phyloP scores from a whole-genome alignment of 192 early-diverging fungal genomes.

The Fimicolochytrium jonesii region DNA sequence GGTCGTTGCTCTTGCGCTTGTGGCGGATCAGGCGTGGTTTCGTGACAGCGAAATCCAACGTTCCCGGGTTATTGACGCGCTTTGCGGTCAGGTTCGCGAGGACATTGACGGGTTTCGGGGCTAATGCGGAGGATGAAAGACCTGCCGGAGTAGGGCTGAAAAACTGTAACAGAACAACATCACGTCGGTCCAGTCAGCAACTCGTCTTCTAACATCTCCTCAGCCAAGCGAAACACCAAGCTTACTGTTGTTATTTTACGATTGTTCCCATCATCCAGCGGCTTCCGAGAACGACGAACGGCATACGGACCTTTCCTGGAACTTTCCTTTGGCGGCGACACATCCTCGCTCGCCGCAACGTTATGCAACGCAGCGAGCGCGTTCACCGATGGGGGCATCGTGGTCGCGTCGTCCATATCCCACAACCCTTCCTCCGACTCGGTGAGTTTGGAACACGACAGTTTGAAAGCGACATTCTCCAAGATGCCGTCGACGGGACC shows the following conservation, averaged over 20 bases:
- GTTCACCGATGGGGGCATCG: not conserved
- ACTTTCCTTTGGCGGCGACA: too few relatives aligned
- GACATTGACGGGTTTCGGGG: not conserved
- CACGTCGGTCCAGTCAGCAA: not conserved
- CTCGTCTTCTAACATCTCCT: not conserved
- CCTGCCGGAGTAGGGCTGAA: not conserved
- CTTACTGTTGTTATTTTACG: too few relatives aligned
- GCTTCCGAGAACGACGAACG: too few relatives aligned
- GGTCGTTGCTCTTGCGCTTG: slow-evolving; percentile 20
- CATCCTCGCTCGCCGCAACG: not conserved
- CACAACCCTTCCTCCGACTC: not conserved
- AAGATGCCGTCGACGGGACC: not conserved
- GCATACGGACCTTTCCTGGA: too few relatives aligned
- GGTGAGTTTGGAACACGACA: not conserved
- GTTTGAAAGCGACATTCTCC: not conserved
- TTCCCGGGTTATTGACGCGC: not conserved
- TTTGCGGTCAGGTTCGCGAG: not conserved
- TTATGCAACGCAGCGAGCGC: not conserved
- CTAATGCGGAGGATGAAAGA: not conserved
- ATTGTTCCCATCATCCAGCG: too few relatives aligned
- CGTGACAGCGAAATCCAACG: not conserved
- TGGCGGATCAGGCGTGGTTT: not conserved
- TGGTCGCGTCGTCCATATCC: not conserved
- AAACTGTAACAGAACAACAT: not conserved
- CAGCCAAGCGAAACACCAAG: not conserved